Base-by-base conservation (phyloP, 2,329 filamentous ascomycete genomes). In the Cadophora sp. region DNA sequence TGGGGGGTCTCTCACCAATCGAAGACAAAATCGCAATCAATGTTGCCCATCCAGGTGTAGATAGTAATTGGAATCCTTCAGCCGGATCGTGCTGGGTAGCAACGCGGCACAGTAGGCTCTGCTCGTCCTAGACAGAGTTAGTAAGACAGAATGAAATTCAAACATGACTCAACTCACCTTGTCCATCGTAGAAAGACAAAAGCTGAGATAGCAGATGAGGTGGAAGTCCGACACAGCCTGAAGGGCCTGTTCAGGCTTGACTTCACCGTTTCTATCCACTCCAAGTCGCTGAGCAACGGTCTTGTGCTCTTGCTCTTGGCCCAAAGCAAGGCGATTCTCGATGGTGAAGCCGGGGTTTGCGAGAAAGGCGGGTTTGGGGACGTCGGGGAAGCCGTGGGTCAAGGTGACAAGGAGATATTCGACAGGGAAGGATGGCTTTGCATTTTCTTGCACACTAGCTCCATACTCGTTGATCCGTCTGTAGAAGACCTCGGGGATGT, bases 401-500 rank as follows among this genome's bases (percentile, higher is more conserved):
- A 99, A 85, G 9, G 96, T 98, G 68, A 98, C 93, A 65, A 98
- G 89, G 41, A 99, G 86, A 78, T 98, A 99, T 78, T 99, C 96
- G 59, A 97, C 94, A 0, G 96, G 96, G 78, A 99, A 99, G 55
- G 92, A 89, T 0, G 96, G 96, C 78, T 97, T 98, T 27, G 96
- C 96, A 74, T 97, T 98, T 79, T 98, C 93, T 78, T 97, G 96
- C 8, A 98, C 96, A 73, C 95, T 97, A 71, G 91, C 93, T 41
- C 94, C 94, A 77, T 99, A 97, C 78, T 99, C 95, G 79, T 99
- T 99, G 79, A 97, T 93, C 73, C 88, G 90, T 69, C 95, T 89
- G 81, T 96, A 99, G 80, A 98, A 99, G 4, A 99, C 95, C 76
- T 99, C 96, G 0, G 96, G 96, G 24, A 99, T 97, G 77, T 99